Percentiles rank a stretch among this genome's conserved stretches.
Conservation (phyloP, 208 protist species). For the Plasmodiophora brassicae region DNA sequence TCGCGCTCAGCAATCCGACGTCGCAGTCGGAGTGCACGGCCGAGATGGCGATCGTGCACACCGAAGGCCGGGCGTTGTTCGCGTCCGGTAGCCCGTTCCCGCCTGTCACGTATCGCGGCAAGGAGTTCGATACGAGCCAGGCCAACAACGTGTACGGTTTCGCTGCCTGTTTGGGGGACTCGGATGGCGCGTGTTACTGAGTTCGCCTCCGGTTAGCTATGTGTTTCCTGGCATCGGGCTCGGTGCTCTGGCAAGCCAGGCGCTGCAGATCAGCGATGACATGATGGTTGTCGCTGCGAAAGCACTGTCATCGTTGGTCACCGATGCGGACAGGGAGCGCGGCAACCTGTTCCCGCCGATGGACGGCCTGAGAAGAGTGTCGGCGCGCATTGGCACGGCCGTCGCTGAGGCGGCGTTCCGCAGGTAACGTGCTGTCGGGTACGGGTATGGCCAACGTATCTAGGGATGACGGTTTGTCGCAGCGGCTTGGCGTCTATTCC, state of each 20-base stretch:
- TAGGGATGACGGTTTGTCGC: too few species aligned
- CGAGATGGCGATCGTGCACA: conserved; percentile 43
- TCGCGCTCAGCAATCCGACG: conserved; percentile 60
- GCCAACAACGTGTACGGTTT: conserved; percentile 66
- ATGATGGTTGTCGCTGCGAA: conserved; percentile 47
- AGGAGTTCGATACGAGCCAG: conserved; percentile 38
- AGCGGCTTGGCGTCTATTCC: too few species aligned
- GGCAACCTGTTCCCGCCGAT: conserved; percentile 30
- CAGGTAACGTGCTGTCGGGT: neutral
- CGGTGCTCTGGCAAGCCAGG: conserved; percentile 42
- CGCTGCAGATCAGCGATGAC: conserved; percentile 50
- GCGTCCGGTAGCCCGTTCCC: conserved; percentile 56
- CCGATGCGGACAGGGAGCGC: neutral
- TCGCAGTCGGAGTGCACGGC: conserved; percentile 55
- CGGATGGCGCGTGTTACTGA: too few species aligned
- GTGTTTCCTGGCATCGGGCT: conserved; percentile 61
- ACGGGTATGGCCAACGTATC: too few species aligned
- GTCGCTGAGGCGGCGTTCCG: neutral
- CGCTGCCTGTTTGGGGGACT: too few species aligned
- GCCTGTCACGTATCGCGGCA: neutral
- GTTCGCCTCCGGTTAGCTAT: too few species aligned
- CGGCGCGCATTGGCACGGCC: neutral
- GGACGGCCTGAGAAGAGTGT: neutral
- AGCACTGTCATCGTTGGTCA: neutral
- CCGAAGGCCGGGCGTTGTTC: conserved; percentile 50